These are phyloP conservation scores for Salix suchowensis DNA, from an alignment of 345 rosid species.

Conservation along the genomic window DNA sequence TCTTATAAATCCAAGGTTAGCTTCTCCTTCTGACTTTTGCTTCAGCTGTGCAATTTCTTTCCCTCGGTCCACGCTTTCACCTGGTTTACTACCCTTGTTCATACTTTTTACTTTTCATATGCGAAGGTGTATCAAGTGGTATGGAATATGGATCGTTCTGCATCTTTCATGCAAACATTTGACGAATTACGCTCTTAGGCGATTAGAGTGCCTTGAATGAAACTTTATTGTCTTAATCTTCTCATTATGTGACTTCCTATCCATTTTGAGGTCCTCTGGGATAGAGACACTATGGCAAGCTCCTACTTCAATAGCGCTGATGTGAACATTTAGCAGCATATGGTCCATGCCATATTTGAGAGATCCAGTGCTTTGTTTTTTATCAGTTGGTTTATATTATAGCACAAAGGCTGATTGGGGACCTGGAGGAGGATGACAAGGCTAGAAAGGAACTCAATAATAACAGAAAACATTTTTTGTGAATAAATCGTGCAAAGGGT, in stretches of 20 bases:
- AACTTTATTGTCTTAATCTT: neutral
- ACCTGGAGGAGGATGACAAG: neutral
- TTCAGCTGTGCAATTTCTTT: neutral
- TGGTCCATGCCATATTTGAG: neutral
- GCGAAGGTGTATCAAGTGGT: neutral
- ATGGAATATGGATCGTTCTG: neutral
- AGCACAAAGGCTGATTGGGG: neutral
- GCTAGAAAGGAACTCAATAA: neutral
- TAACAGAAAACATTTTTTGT: neutral
- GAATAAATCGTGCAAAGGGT: neutral
- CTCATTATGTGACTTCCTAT: neutral
- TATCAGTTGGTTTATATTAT: no score
- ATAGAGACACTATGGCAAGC: neutral
- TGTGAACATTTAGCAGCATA: neutral
- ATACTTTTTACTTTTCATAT: neutral
- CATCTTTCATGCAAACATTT: neutral
- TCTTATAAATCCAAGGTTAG: constrained; percentile 32
- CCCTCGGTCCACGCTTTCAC: neutral
- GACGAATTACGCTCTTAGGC: neutral
- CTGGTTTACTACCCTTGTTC: neutral
- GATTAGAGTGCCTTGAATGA: neutral
- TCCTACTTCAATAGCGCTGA: neutral
- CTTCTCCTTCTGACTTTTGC: neutral
- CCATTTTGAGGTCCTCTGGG: neutral
- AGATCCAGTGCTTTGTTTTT: neutral